Conservation (phyloP, 768 basidiomycete genomes). For the Termitomyces sp. region DNA sequence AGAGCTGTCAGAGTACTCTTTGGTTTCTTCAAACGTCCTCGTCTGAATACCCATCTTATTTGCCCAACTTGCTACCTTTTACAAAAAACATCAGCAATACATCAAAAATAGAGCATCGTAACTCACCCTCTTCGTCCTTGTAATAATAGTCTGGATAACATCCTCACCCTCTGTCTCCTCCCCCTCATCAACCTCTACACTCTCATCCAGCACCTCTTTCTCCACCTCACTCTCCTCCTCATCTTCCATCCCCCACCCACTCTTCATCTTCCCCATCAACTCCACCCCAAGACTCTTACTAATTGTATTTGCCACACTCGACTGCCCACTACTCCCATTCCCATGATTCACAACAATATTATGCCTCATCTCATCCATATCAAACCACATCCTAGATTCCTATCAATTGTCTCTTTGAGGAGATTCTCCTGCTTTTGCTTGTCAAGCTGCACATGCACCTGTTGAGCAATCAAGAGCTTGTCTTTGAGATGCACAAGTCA, state of each 20-base stretch:
- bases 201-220: slow-evolving; percentile 45
- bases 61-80: slow-evolving; percentile 68
- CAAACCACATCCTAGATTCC: slow-evolving; percentile 90
- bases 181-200: too few species aligned
- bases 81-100: slow-evolving; percentile 9
- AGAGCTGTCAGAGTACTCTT: slow-evolving; percentile 70
- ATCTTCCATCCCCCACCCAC: slow-evolving; percentile 34
- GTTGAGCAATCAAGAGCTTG: slow-evolving; percentile 66
- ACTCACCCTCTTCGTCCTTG: slow-evolving; percentile 69
- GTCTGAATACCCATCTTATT: slow-evolving; percentile 42
- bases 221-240: slow-evolving; percentile 32
- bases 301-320: slow-evolving; percentile 52
- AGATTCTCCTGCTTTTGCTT: slow-evolving; percentile 95
- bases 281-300: slow-evolving; percentile 80
- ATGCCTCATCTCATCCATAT: slow-evolving; percentile 86
- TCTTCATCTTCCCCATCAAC: slow-evolving; percentile 57
- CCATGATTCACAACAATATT: slow-evolving; percentile 32
- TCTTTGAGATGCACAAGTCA: slow-evolving; percentile 44
- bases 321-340: slow-evolving; percentile 21
- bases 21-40: slow-evolving; percentile 51
- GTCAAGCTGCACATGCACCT: slow-evolving; percentile 72
- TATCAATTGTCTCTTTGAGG: slow-evolving; percentile 93
- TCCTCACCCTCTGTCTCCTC: slow-evolving; percentile 72
- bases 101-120: slow-evolving; percentile 2
- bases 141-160: slow-evolving; percentile 85